A percentile compares a stretch with the other conserved stretches of the same genome.
These are phyloP conservation scores for Pyrenochaeta sp. DNA, from an alignment of 2,329 filamentous ascomycete genomes.

Conservation along the genomic window DNA sequence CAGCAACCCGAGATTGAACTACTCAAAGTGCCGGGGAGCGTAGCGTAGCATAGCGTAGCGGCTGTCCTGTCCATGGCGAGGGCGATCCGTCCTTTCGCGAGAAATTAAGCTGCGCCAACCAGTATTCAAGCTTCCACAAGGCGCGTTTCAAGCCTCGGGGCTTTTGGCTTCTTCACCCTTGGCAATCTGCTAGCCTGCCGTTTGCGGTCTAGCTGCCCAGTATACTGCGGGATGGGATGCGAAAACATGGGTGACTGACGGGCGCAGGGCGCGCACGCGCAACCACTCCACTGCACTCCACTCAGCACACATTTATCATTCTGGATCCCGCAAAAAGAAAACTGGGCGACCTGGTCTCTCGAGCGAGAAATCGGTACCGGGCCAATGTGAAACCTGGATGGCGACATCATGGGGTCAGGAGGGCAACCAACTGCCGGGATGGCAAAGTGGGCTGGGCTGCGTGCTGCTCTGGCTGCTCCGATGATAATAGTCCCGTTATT, in stretches of 20 bases:
- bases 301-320: no score
- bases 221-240: no score
- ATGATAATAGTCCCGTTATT: no score
- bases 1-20: constrained; percentile 14
- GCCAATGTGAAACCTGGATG: background rate
- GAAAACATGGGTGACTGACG: no score
- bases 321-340: no score
- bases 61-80: constrained; percentile 3
- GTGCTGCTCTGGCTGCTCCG: no score
- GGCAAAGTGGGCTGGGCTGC: background rate
- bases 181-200: no score
- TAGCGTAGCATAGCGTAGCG: constrained; percentile 5
- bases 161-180: constrained; percentile 34
- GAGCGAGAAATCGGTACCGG: background rate
- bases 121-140: constrained; percentile 31
- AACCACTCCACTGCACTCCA: no score
- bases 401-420: background rate
- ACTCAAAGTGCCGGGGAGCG: constrained; percentile 6
- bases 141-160: constrained; percentile 31
- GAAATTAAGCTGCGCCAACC: constrained; percentile 21
- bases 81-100: constrained; percentile 21
- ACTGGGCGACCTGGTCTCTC: no score
- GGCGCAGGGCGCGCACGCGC: no score
- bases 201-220: no score
- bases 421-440: constrained; percentile 2